Conservation (phyloP, 2,329 filamentous ascomycete genomes). For the Teratosphaeria viscida region DNA sequence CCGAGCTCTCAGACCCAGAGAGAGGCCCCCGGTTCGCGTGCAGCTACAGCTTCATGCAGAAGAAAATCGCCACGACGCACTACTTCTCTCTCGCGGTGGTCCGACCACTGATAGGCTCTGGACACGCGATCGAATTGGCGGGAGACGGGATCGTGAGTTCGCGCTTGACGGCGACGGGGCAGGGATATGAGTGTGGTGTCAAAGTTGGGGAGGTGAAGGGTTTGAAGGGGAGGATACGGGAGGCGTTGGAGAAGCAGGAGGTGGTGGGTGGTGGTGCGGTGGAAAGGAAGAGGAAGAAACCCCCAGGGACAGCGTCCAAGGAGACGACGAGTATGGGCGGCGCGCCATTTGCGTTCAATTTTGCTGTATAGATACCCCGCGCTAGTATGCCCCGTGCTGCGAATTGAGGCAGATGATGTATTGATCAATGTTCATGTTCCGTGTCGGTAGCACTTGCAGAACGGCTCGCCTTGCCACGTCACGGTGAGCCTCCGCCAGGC, state of each 20-base stretch:
- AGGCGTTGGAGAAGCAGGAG: not conserved
- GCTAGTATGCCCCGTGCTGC: not conserved
- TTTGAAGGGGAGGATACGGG: not conserved
- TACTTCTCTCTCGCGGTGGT: conserved; percentile 13
- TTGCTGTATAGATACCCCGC: not conserved
- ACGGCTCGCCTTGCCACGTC: too few relatives aligned
- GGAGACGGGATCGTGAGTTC: not conserved
- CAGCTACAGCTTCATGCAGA: conserved; percentile 6
- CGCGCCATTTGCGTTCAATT: not conserved
- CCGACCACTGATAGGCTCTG: not conserved
- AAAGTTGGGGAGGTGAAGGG: not conserved
- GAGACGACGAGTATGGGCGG: not conserved
- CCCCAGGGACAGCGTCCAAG: not conserved
- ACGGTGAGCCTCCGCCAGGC: too few relatives aligned
- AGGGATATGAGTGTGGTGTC: not conserved
- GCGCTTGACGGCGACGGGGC: not conserved
- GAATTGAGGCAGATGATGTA: not conserved
- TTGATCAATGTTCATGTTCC: too few relatives aligned
- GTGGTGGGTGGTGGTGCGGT: not conserved
- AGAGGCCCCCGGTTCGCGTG: conserved; percentile 7
- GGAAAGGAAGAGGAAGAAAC: not conserved
- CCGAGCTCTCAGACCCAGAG: conserved; percentile 9
- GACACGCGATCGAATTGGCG: not conserved
- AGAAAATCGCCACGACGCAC: conserved; percentile 10
- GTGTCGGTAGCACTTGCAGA: too few relatives aligned